A percentile compares a stretch with the other conserved stretches of the same genome.
phyloP scores from a whole-genome alignment of 176 grass and related monocot species.

The Guadua angustifolia region DNA sequence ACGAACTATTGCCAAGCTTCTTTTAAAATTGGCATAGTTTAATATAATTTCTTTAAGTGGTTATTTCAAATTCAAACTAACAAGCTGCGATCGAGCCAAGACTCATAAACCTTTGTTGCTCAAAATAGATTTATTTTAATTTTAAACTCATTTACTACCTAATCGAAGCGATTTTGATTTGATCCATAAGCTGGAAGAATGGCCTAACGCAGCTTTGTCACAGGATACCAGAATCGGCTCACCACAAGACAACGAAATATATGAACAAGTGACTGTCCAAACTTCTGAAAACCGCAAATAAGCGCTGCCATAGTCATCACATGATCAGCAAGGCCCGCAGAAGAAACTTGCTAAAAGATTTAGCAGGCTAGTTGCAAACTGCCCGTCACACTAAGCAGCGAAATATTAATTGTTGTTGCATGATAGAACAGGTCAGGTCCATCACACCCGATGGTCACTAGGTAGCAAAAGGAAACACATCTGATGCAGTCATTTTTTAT shows the following conservation, averaged over 20 bases:
- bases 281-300: background rate
- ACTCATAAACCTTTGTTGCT: no score
- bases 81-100: no score
- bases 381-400: background rate
- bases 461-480: slow-evolving; percentile 35
- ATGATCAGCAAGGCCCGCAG: background rate
- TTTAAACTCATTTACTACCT: no score
- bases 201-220: background rate
- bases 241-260: background rate
- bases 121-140: no score
- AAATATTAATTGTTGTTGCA: slow-evolving; percentile 34
- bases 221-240: background rate
- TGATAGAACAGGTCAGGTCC: slow-evolving; percentile 44
- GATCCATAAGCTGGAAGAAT: background rate
- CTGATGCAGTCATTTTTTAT: slow-evolving; percentile 61
- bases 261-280: background rate
- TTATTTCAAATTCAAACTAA: no score
- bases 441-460: slow-evolving; percentile 54
- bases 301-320: background rate
- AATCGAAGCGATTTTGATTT: no score
- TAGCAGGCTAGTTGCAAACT: slow-evolving; percentile 6
- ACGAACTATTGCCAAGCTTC: no score
- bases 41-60: no score
- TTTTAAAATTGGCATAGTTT: no score
- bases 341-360: background rate